Percentiles rank a stretch among this genome's conserved stretches.
These are phyloP conservation scores for Microdochium bolleyi DNA, from an alignment of 2,329 filamentous ascomycete species.

Conservation along the genomic window DNA sequence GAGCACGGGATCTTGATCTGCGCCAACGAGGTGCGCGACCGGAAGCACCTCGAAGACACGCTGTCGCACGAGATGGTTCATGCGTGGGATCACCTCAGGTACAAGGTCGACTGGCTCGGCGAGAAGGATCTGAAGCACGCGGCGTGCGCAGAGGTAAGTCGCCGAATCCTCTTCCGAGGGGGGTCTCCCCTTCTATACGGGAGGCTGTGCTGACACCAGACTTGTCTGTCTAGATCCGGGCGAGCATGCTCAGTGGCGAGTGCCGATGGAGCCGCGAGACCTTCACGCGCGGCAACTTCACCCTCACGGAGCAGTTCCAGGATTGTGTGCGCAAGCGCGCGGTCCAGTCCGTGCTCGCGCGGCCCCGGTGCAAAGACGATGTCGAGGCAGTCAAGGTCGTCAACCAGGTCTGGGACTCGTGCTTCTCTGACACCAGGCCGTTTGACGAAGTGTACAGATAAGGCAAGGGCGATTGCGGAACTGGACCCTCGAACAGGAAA, in stretches of 20 bases:
- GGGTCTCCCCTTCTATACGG: background rate
- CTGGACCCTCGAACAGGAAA: too few relatives aligned
- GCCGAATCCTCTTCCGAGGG: constrained; percentile 1
- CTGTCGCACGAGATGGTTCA: constrained; percentile 97
- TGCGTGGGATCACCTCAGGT: constrained; percentile 86
- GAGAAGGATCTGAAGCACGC: constrained; percentile 73
- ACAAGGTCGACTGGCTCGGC: constrained; percentile 76
- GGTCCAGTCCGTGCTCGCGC: constrained; percentile 66
- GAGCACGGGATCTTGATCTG: constrained; percentile 85
- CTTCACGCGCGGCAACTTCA: constrained; percentile 78
- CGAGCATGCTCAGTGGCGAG: constrained; percentile 86
- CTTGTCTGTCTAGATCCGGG: constrained; percentile 60
- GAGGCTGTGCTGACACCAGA: background rate
- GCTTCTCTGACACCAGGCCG: constrained; percentile 85
- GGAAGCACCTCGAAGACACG: constrained; percentile 83
- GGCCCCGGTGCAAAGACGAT: constrained; percentile 77
- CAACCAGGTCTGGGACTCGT: constrained; percentile 98
- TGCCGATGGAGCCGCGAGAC: constrained; percentile 86
- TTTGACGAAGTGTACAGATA: constrained; percentile 95
- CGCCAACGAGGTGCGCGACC: constrained; percentile 78
- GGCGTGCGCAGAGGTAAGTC: constrained; percentile 79
- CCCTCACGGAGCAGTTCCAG: constrained; percentile 86
- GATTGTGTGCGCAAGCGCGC: constrained; percentile 81
- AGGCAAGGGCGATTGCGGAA: constrained; percentile 11
- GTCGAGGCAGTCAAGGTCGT: constrained; percentile 81